Evolutionary conservation across 2,329 filamentous ascomycete genomes (phyloP), one percentile per base, ranked within the genome.

Genomic region (Claviceps monticola): DNA sequence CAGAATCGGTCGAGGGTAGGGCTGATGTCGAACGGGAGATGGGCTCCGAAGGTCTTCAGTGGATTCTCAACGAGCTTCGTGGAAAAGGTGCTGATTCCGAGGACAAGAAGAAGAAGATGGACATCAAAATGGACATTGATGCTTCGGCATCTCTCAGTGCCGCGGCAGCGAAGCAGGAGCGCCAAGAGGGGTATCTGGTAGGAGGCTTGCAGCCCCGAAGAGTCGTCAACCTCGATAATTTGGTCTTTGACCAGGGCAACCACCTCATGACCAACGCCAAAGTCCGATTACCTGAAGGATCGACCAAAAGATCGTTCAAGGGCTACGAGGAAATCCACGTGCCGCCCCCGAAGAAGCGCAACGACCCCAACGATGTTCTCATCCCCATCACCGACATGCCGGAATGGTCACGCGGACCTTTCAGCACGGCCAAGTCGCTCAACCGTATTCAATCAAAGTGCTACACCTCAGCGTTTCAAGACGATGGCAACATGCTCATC

Each of bases 221-320:
- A 63, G 72, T 88, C 45, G 88, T 98, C 65, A 97, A 97, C 64
- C 74, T 98, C 49, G 91, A 98, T 53, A 97, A 97, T 61, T 79
- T 98, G 37, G 79, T 96, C 41, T 98, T 98, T 64, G 93, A 97
- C 60, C 91, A 97, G 68, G 93, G 93, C 50, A 98, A 97, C 62
- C 93, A 98, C 72, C 76, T 98, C 44, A 98, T 97, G 91, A 97
- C 93, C n/a, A 98, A 98, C 61, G 86, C 89, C 6, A 96, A 89
- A 64, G 93, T 98, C 46, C 85, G 86, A 56, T 76, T 98, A 19
- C 93, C 93, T 0, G 88, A 95, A 64, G 93, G 93, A 11, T 95
- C 93, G 2, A 96, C 88, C 0, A 96, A 97, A 68, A 81, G 89
- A 47, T 88, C 87, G 0, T 96, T 96, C 71, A 98, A 98, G 68